Conservation (phyloP, 495 filamentous ascomycete species). For the Polyplosphaeria fusca region DNA sequence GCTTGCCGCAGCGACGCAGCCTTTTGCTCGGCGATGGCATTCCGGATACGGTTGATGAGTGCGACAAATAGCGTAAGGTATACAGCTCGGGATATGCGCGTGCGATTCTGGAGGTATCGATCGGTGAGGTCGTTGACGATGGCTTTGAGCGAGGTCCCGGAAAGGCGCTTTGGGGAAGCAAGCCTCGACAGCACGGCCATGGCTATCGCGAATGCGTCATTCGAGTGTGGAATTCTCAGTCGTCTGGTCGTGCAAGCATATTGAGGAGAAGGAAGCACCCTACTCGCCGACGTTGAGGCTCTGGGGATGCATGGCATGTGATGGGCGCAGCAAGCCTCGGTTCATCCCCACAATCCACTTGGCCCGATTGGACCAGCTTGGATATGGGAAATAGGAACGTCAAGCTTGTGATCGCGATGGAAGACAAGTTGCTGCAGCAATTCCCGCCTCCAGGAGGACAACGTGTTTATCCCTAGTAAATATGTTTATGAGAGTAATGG, state of each 20-base stretch:
- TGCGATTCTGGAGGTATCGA: conserved; percentile 81
- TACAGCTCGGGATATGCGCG: conserved; percentile 81
- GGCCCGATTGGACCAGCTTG: too few species aligned
- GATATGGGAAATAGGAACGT: too few species aligned
- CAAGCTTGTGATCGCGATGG: too few species aligned
- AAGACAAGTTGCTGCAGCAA: too few species aligned
- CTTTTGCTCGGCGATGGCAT: conserved; percentile 90
- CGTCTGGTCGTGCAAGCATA: conserved; percentile 1
- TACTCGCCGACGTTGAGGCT: too few species aligned
- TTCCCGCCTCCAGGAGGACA: too few species aligned
- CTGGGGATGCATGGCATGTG: too few species aligned
- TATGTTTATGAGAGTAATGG: too few species aligned
- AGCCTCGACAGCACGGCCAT: conserved; percentile 88
- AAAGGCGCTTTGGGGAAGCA: conserved; percentile 46
- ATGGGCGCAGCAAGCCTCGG: too few species aligned
- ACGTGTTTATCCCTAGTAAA: too few species aligned
- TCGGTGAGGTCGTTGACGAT: conserved; percentile 68
- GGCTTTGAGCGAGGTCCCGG: conserved; percentile 68
- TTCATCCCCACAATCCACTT: too few species aligned
- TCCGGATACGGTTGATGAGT: conserved; percentile 82
- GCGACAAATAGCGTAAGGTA: conserved; percentile 90
- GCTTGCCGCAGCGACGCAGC: conserved; percentile 73
- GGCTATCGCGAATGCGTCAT: conserved; percentile 7
- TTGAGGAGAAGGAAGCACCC: too few species aligned
- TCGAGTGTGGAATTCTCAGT: neutral